Percentiles rank a stretch among this genome's conserved stretches.
These are phyloP conservation scores for Aspergillus pseudoviridinutans DNA, from an alignment of 2,329 filamentous ascomycete species.

Conservation along the genomic window DNA sequence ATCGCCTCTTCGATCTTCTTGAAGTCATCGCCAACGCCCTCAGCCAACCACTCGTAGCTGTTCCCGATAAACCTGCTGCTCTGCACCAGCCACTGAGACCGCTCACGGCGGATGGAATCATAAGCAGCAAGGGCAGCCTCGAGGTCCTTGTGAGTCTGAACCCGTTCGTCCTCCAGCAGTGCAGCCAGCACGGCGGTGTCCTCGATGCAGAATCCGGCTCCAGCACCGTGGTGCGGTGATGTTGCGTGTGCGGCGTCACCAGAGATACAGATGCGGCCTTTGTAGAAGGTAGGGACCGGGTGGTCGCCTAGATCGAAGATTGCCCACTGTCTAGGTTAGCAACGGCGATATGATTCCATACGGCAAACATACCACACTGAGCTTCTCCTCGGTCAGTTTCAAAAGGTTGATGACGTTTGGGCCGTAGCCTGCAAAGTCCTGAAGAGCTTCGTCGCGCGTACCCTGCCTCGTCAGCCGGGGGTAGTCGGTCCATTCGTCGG, in stretches of 20 bases:
- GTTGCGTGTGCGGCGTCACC: constrained; percentile 43
- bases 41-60: constrained; percentile 30
- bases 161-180: constrained; percentile 22
- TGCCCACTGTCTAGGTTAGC: constrained; percentile 28
- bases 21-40: constrained; percentile 14
- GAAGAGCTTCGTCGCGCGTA: constrained; percentile 18
- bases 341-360: background rate
- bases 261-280: constrained; percentile 31
- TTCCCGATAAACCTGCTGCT: constrained; percentile 32
- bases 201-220: constrained; percentile 33
- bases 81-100: constrained; percentile 33
- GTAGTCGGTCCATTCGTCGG: constrained; percentile 21
- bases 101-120: constrained; percentile 22
- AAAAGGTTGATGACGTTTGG: constrained; percentile 21
- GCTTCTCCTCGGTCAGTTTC: constrained; percentile 24
- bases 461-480: constrained; percentile 17
- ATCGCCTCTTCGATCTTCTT: constrained; percentile 17
- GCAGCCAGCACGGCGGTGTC: constrained; percentile 27
- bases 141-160: constrained; percentile 19
- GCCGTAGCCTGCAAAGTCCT: constrained; percentile 19
- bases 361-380: constrained; percentile 18
- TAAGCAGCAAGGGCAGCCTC: constrained; percentile 27
- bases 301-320: constrained; percentile 39
- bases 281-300: constrained; percentile 35
- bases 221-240: constrained; percentile 40